Conservation (phyloP, 352 stramenopile genomes). For the Peronosclerospora sorghi region DNA sequence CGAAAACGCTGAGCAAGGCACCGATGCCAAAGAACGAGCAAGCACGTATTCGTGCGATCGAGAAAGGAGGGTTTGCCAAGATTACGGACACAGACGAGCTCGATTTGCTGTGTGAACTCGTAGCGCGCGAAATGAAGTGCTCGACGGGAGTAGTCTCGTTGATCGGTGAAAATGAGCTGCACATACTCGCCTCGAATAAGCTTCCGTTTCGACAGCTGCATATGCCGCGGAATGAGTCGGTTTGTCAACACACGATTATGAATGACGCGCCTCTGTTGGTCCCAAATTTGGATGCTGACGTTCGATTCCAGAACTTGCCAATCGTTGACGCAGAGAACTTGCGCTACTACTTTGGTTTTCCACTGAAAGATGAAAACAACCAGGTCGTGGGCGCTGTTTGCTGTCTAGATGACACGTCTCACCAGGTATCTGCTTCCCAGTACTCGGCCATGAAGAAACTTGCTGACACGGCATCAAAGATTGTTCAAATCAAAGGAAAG, state of each 20-base stretch:
- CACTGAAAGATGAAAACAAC: slow-evolving; percentile 30
- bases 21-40: slow-evolving; percentile 33
- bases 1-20: slow-evolving; percentile 8
- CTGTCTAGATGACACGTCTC: slow-evolving; percentile 36
- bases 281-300: slow-evolving; percentile 40
- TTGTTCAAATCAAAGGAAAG: slow-evolving; percentile 24
- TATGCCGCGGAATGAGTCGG: slow-evolving; percentile 44
- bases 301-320: slow-evolving; percentile 46
- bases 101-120: slow-evolving; percentile 46
- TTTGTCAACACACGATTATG: slow-evolving; percentile 67
- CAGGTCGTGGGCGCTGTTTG: slow-evolving; percentile 52
- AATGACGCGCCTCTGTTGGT: slow-evolving; percentile 47
- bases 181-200: slow-evolving; percentile 30
- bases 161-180: slow-evolving; percentile 35
- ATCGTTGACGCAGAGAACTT: slow-evolving; percentile 19
- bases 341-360: slow-evolving; percentile 35
- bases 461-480: slow-evolving; percentile 35
- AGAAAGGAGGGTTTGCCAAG: slow-evolving; percentile 24
- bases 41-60: slow-evolving; percentile 25
- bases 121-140: slow-evolving; percentile 44
- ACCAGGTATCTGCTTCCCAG: slow-evolving; percentile 40
- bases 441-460: slow-evolving; percentile 42
- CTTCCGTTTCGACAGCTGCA: slow-evolving; percentile 18
- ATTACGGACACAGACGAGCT: slow-evolving; percentile 47
- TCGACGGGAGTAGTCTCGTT: slow-evolving; percentile 43